Evolutionary conservation across 352 stramenopile species (phyloP), one percentile per base, ranked within the genome.

Genomic region (Pythium volutum): DNA sequence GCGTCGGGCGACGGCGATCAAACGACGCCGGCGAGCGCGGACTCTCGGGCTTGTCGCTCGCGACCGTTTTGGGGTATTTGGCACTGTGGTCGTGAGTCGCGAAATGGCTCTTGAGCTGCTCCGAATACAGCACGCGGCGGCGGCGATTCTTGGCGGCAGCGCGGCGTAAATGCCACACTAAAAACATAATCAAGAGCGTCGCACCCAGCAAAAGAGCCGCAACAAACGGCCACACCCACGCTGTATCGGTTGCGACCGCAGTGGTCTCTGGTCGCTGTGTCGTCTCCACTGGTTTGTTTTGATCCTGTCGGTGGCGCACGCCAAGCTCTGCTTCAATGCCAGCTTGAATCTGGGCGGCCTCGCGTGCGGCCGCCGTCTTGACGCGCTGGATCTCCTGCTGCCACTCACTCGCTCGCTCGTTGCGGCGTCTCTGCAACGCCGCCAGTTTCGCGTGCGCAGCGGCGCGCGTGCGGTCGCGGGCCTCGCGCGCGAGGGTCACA

Each of bases 41-140:
- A 38, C 33, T 53, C 36, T 29, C 7, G 27, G 23, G 15, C 7
- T 39, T 41, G 1, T 42, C 2, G 15, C 20, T 18, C 10, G 2
- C 20, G 22, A 25, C 9, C 25, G 16, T 46, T 57, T 18, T 7
- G 14, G 22, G 18, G 11, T 25, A 10, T 1, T 15, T 54, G 26
- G 18, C 4, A n/a, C n/a, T n/a, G 26, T 15, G 9, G 9, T 15
- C 45, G n/a, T 11, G 0, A 27, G 20, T 48, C n/a, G 7, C 38
- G n/a, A 39, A 42, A n/a, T 59, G 27, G 49, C 16, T 53, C 38
- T 47, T 23, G 38, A 65, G 50, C 23, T 34, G 58, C 9, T 33
- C 48, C 4, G 58, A 65, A 31, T 65, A 65, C 2, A 65, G 20
- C 11, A 64, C n/a, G 14, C 57, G 57, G n/a, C 43, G 48, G 34